phyloP scores from a whole-genome alignment of 306 rosid genomes.

The Betula pendula region DNA sequence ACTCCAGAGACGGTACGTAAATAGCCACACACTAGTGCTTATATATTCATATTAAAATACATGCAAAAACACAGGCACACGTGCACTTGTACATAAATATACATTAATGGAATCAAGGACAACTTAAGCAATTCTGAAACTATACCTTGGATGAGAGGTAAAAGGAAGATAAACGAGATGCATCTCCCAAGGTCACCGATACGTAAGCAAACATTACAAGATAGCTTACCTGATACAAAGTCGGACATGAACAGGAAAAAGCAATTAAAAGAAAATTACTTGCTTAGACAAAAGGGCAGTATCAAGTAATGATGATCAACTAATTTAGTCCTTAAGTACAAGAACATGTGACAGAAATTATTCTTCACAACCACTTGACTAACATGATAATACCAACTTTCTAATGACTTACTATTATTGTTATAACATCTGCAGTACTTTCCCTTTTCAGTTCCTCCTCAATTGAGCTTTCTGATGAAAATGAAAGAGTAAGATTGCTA shows the following conservation, averaged over 20 bases:
- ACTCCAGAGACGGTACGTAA: background rate
- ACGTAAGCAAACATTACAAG: constrained; percentile 91
- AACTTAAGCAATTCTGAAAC: constrained; percentile 18
- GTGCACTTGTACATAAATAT: background rate
- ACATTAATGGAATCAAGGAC: constrained; percentile 7
- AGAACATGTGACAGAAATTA: constrained; percentile 11
- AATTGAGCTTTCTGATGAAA: constrained; percentile 87
- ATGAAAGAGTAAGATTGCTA: constrained; percentile 80
- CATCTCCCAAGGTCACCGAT: constrained; percentile 89
- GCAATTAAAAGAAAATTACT: background rate
- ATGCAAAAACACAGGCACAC: constrained; percentile 6
- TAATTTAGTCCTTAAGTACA: constrained; percentile 12
- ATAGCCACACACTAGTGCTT: background rate
- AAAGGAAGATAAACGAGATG: constrained; percentile 55
- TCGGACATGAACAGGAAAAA: constrained; percentile 22
- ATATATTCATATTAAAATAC: background rate
- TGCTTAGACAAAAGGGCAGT: background rate
- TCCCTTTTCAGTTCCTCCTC: constrained; percentile 97
- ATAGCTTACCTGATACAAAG: constrained; percentile 78
- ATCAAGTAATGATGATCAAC: constrained; percentile 22
- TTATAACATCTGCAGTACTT: constrained; percentile 91
- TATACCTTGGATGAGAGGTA: constrained; percentile 88
- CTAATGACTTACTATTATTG: constrained; percentile 66
- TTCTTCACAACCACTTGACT: constrained; percentile 8
- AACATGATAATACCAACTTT: constrained; percentile 13